phyloP scores from a whole-genome alignment of 495 filamentous ascomycete genomes.

The Talaromyces wortmannii region DNA sequence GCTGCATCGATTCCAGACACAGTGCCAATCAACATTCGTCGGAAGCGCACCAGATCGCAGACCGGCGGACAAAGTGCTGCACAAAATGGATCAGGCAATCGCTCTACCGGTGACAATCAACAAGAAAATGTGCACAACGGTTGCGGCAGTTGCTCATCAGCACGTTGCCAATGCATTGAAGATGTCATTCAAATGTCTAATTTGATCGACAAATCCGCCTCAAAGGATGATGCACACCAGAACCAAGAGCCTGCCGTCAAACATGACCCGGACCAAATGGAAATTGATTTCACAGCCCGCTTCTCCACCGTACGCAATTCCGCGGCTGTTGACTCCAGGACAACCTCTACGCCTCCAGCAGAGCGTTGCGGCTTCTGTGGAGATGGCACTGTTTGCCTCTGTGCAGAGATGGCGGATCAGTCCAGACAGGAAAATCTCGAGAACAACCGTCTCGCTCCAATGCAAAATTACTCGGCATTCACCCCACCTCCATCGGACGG shows the following conservation, averaged over 20 bases:
- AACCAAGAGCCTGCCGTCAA: slow-evolving; percentile 33
- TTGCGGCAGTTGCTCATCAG: slow-evolving; percentile 58
- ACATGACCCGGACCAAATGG: slow-evolving; percentile 55
- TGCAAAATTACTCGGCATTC: slow-evolving; percentile 45
- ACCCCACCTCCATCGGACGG: slow-evolving; percentile 67
- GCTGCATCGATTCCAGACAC: slow-evolving; percentile 18
- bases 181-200: slow-evolving; percentile 41
- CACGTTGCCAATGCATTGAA: slow-evolving; percentile 64
- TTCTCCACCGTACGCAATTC: slow-evolving; percentile 42
- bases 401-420: slow-evolving; percentile 61
- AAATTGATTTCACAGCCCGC: slow-evolving; percentile 67
- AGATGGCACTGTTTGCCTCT: slow-evolving; percentile 78
- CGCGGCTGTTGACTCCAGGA: slow-evolving; percentile 17
- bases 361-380: slow-evolving; percentile 86
- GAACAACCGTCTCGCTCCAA: slow-evolving; percentile 39
- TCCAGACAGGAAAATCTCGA: slow-evolving; percentile 26
- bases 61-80: neutral
- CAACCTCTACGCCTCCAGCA: slow-evolving; percentile 24
- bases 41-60: neutral
- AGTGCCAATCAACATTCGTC: slow-evolving; percentile 14
- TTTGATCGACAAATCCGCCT: neutral
- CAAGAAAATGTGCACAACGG: slow-evolving; percentile 18
- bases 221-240: slow-evolving; percentile 11
- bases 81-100: neutral
- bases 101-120: neutral